These are phyloP conservation scores for Coemansia reversa DNA, from an alignment of 192 early-diverging fungal genomes.

Conservation along the genomic window DNA sequence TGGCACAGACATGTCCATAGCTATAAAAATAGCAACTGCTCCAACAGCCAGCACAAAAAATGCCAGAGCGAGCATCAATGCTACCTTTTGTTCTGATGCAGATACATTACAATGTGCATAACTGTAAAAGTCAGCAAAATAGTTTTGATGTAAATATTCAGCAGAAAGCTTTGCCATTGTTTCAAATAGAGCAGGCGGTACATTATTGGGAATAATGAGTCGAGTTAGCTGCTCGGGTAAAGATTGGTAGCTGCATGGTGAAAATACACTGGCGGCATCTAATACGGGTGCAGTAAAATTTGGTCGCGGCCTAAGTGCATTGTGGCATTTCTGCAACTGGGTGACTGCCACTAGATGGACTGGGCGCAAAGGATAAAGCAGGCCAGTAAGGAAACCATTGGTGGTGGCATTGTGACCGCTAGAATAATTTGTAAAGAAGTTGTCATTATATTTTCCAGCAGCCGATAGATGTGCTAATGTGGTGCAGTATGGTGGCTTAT, in stretches of 20 bases:
- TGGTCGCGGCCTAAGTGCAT: constrained; percentile 25
- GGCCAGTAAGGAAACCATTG: constrained; percentile 2
- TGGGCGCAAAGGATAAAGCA: constrained; percentile 9
- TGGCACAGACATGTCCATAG: constrained; percentile 1
- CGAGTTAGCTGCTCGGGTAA: constrained; percentile 13
- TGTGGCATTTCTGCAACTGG: constrained; percentile 24
- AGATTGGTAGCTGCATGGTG: constrained; percentile 21
- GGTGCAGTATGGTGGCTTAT: too few species aligned
- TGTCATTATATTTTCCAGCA: too few species aligned
- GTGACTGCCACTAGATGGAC: constrained; percentile 16
- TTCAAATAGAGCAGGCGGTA: constrained; percentile 44
- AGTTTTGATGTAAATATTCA: constrained; percentile 13
- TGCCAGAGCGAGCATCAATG: not conserved
- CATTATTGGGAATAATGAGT: constrained; percentile 17
- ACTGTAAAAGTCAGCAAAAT: constrained; percentile 28
- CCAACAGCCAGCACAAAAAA: constrained; percentile 14
- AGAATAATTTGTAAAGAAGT: too few species aligned
- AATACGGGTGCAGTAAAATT: constrained; percentile 6
- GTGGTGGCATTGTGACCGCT: too few species aligned
- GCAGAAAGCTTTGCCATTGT: constrained; percentile 32
- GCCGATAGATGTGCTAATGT: too few species aligned
- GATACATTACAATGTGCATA: constrained; percentile 37
- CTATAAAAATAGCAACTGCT: constrained; percentile 1
- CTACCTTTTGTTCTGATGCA: constrained; percentile 7
- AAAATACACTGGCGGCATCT: not conserved